These are phyloP conservation scores for Lipomyces sp. DNA, from an alignment of 805 yeast species.

Conservation along the genomic window DNA sequence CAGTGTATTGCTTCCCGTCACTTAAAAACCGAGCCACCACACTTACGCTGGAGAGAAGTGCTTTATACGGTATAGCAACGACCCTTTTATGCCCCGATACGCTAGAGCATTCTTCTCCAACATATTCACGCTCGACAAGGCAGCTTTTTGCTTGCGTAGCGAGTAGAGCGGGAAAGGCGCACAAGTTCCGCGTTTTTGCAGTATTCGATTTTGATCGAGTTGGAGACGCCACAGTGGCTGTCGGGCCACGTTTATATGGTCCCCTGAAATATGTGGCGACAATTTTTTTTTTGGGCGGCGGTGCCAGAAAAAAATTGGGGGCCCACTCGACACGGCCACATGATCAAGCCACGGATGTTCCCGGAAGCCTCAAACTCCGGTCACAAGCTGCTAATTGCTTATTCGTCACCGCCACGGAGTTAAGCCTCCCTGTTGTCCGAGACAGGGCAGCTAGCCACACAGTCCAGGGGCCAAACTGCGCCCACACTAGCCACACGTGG, in stretches of 20 bases:
- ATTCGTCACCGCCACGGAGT: slow-evolving; percentile 11
- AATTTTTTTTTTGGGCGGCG: not conserved
- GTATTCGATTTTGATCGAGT: not conserved
- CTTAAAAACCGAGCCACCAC: not conserved
- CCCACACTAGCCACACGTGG: too few species aligned
- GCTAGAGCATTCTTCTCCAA: not conserved
- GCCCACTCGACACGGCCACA: not conserved
- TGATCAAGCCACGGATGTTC: not conserved
- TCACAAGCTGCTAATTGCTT: too few species aligned
- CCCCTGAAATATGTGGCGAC: slow-evolving; percentile 11
- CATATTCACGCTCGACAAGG: not conserved
- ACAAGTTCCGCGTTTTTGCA: not conserved
- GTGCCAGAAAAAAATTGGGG: not conserved
- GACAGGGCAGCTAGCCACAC: too few species aligned
- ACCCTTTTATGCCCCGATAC: not conserved
- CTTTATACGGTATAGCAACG: slow-evolving; percentile 35
- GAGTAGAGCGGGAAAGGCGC: not conserved
- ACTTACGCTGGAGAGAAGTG: slow-evolving; percentile 41
- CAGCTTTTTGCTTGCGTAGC: not conserved
- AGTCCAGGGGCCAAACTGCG: too few species aligned
- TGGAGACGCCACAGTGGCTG: not conserved
- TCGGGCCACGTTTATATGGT: not conserved
- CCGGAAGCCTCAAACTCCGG: too few species aligned
- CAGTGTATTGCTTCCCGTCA: not conserved
- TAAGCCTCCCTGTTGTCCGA: not conserved